These are phyloP conservation scores for Bombardia bombarda DNA, from an alignment of 495 filamentous ascomycete genomes.

Conservation along the genomic window DNA sequence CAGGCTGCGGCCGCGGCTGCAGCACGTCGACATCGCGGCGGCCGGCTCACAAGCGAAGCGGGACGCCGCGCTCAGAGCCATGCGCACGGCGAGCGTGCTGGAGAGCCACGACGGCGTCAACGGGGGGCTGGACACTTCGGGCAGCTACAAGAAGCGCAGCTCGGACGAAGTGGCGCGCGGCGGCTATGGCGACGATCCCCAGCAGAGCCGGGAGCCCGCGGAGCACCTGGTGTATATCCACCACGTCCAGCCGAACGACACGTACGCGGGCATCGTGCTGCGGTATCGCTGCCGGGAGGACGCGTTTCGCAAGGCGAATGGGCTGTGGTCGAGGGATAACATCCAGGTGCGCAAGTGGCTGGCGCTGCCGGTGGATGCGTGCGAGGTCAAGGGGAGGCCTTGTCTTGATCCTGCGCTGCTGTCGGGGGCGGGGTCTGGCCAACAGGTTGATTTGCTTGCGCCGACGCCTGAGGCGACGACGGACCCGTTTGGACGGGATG, in stretches of 20 bases:
- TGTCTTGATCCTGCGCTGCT: slow-evolving; percentile 33
- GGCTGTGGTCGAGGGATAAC: slow-evolving; percentile 87
- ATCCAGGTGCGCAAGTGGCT: slow-evolving; percentile 77
- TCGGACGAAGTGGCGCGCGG: slow-evolving; percentile 38
- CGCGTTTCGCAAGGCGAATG: slow-evolving; percentile 76
- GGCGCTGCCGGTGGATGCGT: slow-evolving; percentile 83
- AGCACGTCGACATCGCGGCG: slow-evolving; percentile 41
- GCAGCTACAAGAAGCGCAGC: slow-evolving; percentile 45
- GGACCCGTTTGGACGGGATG: slow-evolving; percentile 18
- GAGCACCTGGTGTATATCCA: slow-evolving; percentile 85
- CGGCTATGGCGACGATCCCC: no score
- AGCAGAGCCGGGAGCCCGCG: slow-evolving; percentile 34
- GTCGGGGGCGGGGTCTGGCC: no score
- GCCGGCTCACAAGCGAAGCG: slow-evolving; percentile 40
- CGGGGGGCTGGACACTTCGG: slow-evolving; percentile 36
- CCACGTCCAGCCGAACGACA: slow-evolving; percentile 72
- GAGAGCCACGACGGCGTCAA: slow-evolving; percentile 43
- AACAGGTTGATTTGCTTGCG: slow-evolving; percentile 39
- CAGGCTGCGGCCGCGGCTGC: slow-evolving; percentile 28
- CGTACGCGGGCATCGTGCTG: slow-evolving; percentile 81
- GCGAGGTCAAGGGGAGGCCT: slow-evolving; percentile 69
- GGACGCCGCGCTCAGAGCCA: slow-evolving; percentile 38
- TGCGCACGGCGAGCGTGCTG: slow-evolving; percentile 41
- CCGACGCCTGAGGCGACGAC: slow-evolving; percentile 29
- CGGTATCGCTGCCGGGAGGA: slow-evolving; percentile 77